Base-by-base conservation (phyloP, 306 rosid genomes). In the Rosa rugosa region DNA sequence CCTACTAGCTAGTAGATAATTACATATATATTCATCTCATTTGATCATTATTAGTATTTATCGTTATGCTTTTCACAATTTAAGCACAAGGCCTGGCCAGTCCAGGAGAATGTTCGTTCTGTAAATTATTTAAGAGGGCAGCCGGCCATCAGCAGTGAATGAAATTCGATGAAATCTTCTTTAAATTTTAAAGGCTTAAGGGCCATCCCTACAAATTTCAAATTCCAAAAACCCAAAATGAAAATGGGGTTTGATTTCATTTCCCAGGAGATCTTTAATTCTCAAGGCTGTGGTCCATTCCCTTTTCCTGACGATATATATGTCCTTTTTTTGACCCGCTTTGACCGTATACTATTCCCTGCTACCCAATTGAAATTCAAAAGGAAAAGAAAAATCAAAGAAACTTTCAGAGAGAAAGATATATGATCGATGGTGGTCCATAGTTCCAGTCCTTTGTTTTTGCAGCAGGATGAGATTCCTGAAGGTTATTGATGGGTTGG, bases 301-400 rank as follows among this genome's bases (percentile, higher is more conserved):
- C 89, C 84, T 54, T 83, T 72, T 41, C 31, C 85, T 83, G 88
- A 83, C 80, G 82, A 70, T 80, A 5, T 83, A 70, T 80, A 5
- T 83, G 92, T 85, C 78, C 83, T 89, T 75, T 90, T 84, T 87
- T 85, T 83, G 90, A 92, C 90, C 90, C 86, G 89, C 88, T 85
- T 91, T 93, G 97, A 91, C 96, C 89, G 87, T 89, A 85, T 79
- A 83, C 50, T 72, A 81, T 89, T 87, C 91, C 80, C 89, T 86
- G 66, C 79, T 68, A 79, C 36, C 92, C 95, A 88, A 83, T 84
- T 71, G 83, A 62, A 82, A 42, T 73, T 57, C 38, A 18, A 34
- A 66, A 11, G 11, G 63, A 59, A 11, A 25, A 10, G 2, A 59
- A 59, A 12, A 54, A 51, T 18, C 60, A 54, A 27, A 25, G 20